Evolutionary conservation across 441 rosid genomes (phyloP).

Genomic region (Capsella rubella): DNA sequence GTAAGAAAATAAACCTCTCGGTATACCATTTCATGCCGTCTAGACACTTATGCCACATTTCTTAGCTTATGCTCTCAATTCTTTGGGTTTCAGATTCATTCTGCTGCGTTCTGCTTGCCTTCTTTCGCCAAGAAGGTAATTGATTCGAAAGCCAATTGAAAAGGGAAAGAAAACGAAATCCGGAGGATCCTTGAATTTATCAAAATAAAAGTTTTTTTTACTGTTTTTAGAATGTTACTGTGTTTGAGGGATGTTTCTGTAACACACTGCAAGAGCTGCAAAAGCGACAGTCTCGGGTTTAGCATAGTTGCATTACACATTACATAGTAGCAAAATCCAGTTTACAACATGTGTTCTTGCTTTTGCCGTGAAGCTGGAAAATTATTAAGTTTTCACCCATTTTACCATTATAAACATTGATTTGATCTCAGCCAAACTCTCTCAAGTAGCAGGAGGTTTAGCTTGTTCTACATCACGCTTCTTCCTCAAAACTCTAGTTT

Average conservation of each 20-base stretch:
- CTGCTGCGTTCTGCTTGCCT: constrained; percentile 81
- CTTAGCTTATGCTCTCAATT: background rate
- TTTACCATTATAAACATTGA: background rate
- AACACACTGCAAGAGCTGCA: constrained; percentile 30
- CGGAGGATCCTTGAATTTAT: constrained; percentile 20
- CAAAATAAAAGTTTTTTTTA: constrained; percentile 34
- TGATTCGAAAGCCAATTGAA: constrained; percentile 43
- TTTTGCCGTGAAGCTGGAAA: background rate
- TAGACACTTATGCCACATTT: background rate
- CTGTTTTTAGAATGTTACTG: constrained; percentile 28
- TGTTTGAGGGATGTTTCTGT: constrained; percentile 37
- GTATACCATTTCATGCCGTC: background rate
- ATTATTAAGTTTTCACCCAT: background rate
- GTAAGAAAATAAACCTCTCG: constrained; percentile 36
- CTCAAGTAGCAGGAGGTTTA: constrained; percentile 4
- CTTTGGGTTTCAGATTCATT: constrained; percentile 57
- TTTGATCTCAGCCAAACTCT: constrained; percentile 15
- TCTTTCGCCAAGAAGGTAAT: constrained; percentile 60
- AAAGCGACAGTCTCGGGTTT: constrained; percentile 14
- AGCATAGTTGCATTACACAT: constrained; percentile 33
- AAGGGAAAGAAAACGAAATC: constrained; percentile 8
- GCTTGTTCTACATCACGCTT: constrained; percentile 46
- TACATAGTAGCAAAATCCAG: constrained; percentile 9
- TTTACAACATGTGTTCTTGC: constrained; percentile 1
- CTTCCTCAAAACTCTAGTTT: constrained; percentile 40